A percentile compares a stretch with the other conserved stretches of the same genome.
These are phyloP conservation scores for Colletotrichum zoysiae DNA, from an alignment of 2,329 filamentous ascomycete genomes.

Conservation along the genomic window DNA sequence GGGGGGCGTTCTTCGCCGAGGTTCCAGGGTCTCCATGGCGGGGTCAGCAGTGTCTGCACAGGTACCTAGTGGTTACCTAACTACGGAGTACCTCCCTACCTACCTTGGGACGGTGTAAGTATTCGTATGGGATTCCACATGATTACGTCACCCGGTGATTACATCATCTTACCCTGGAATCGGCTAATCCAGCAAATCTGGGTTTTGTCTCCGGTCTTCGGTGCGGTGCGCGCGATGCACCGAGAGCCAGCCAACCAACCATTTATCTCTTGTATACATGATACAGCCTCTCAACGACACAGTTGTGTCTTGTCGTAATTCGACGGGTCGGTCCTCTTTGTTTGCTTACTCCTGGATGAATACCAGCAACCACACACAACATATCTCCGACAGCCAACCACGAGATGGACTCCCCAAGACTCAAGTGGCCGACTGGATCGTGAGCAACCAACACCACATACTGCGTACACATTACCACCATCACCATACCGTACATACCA, in stretches of 20 bases:
- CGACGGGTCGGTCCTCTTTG: background rate
- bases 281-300: background rate
- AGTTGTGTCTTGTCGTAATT: background rate
- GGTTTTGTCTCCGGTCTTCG: background rate
- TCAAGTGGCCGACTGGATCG: background rate
- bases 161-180: constrained; percentile 38
- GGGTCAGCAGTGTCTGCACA: constrained; percentile 22
- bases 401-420: background rate
- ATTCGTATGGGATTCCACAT: constrained; percentile 1
- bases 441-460: background rate
- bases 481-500: background rate
- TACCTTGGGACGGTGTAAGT: no score
- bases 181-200: constrained; percentile 15
- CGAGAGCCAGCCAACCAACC: no score
- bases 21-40: constrained; percentile 39
- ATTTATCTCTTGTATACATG: no score
- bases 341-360: background rate
- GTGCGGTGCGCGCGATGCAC: background rate
- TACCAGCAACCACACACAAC: background rate
- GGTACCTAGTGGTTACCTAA: no score
- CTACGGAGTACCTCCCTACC: no score
- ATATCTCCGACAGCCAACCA: background rate
- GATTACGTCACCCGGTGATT: constrained; percentile 41
- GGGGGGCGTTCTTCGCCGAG: constrained; percentile 30
- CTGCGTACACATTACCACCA: background rate